Conservation (phyloP, 2,329 filamentous ascomycete genomes). For the Setomelanomma holmii region DNA sequence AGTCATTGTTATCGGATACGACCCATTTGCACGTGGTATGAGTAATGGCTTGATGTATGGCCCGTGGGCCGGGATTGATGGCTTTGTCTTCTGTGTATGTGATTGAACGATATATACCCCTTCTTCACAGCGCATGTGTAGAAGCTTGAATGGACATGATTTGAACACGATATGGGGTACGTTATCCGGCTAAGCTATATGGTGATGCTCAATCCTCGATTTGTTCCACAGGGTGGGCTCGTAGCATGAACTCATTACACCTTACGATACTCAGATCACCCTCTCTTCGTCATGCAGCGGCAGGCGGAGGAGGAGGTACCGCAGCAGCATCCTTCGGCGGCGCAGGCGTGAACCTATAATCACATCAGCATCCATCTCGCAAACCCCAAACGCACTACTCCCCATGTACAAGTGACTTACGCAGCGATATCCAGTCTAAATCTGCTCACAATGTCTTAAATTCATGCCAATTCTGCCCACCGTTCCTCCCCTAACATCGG, state of each 20-base stretch:
- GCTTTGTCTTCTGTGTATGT: conserved; percentile 15
- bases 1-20: neutral
- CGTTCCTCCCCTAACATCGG: conserved; percentile 26
- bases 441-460: too few relatives aligned
- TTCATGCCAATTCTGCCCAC: conserved; percentile 29
- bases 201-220: too few relatives aligned
- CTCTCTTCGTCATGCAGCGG: conserved; percentile 4
- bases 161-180: too few relatives aligned
- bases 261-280: too few relatives aligned
- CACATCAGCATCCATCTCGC: conserved; percentile 13
- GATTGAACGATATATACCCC: conserved; percentile 19
- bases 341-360: conserved; percentile 27
- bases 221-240: too few relatives aligned
- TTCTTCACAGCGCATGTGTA: conserved; percentile 3
- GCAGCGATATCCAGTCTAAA: conserved; percentile 33
- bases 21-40: neutral
- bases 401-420: too few relatives aligned
- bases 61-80: neutral
- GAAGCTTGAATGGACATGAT: neutral
- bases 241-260: too few relatives aligned
- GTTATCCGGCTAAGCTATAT: too few relatives aligned
- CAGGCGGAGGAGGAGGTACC: conserved; percentile 17
- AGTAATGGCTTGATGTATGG: conserved; percentile 12
- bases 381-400: too few relatives aligned
- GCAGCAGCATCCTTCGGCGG: conserved; percentile 26